Base-by-base conservation (phyloP, 805 yeast species). In the Saccharomyces kudriavzevii region DNA sequence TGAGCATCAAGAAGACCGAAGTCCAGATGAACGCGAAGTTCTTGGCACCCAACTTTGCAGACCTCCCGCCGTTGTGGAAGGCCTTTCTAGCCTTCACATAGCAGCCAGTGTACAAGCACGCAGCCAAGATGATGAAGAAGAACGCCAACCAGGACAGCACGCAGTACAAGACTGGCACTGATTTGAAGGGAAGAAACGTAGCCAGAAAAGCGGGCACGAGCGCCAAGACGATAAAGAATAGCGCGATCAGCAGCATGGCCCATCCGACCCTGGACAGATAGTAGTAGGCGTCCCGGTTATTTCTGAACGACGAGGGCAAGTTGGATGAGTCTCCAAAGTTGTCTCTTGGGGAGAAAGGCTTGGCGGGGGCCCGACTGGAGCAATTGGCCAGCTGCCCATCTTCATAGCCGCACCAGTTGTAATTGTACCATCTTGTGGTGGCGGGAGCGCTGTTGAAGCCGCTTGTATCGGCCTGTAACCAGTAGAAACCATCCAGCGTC, bases 281-380 rank as follows among this genome's bases (percentile, higher is more conserved):
- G 72, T 77, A 89, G 68, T 78, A 84, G 45, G 78, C 70, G 58
- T 78, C 73, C 57, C 80, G 75, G 65, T 76, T 67, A 30, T 68
- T 60, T 50, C 72, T 60, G 60, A 89, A 83, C 26, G 72, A 70
- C 2, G 64, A 35, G 26, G 96, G 95, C 50, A 85, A 77, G 49
- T 75, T 77, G 5, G 57, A 55, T 45, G 73, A 63, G 51, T 84
- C 75, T 48, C 76, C 78, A 62, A 89, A 89, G 73, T 89, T 88
- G 62, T 81, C 82, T 48, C 70, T 79, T 28, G 97, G 97, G 26
- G 95, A 87, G 66, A 90, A 82, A 46, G 96, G 89, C 71, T 77
- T 84, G n/a, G 88, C 97, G 20, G 97, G 86, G 48, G 69, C 66
- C 63, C 77, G 78, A 22, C 69, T 54, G 47, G 81, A 68, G 72